These are phyloP conservation scores for Cytospora paraplurivora DNA, from an alignment of 2,329 filamentous ascomycete species.

Conservation along the genomic window DNA sequence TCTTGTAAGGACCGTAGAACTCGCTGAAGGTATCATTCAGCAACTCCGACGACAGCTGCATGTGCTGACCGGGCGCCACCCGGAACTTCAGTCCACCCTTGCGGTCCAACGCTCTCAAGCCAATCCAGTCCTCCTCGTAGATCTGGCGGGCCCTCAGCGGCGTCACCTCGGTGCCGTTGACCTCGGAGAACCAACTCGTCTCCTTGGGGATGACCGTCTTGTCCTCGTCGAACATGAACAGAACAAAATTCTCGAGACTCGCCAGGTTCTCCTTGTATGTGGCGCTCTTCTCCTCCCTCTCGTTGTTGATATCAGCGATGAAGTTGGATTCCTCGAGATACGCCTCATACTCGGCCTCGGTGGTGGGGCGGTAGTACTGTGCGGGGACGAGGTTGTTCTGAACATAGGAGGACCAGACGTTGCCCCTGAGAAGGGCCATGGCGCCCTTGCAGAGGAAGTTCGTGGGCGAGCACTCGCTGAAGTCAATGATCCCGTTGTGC, in stretches of 20 bases:
- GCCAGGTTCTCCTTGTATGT: slow-evolving; percentile 73
- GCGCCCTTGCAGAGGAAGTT: slow-evolving; percentile 84
- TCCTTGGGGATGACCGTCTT: slow-evolving; percentile 86
- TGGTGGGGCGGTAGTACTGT: slow-evolving; percentile 84
- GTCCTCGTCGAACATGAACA: slow-evolving; percentile 90
- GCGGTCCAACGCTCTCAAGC: slow-evolving; percentile 75
- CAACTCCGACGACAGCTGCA: slow-evolving; percentile 70
- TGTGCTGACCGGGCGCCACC: slow-evolving; percentile 75
- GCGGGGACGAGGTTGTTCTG: slow-evolving; percentile 84
- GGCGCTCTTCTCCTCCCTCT: slow-evolving; percentile 72
- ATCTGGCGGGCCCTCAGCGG: slow-evolving; percentile 68
- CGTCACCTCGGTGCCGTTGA: slow-evolving; percentile 70
- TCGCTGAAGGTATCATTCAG: slow-evolving; percentile 66
- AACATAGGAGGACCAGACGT: slow-evolving; percentile 78
- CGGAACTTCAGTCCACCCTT: slow-evolving; percentile 78
- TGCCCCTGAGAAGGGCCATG: slow-evolving; percentile 74
- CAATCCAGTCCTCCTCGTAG: slow-evolving; percentile 93
- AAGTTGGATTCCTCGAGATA: slow-evolving; percentile 86
- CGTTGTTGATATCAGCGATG: slow-evolving; percentile 95
- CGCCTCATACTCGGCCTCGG: slow-evolving; percentile 56
- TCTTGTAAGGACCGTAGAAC: slow-evolving; percentile 62
- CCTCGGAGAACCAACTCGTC: slow-evolving; percentile 86
- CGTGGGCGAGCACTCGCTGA: slow-evolving; percentile 68
- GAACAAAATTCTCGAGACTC: slow-evolving; percentile 73
- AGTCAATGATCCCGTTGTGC: slow-evolving; percentile 88